These are phyloP conservation scores for Monosporozyma unispora DNA, from an alignment of 805 yeast species.

Conservation along the genomic window DNA sequence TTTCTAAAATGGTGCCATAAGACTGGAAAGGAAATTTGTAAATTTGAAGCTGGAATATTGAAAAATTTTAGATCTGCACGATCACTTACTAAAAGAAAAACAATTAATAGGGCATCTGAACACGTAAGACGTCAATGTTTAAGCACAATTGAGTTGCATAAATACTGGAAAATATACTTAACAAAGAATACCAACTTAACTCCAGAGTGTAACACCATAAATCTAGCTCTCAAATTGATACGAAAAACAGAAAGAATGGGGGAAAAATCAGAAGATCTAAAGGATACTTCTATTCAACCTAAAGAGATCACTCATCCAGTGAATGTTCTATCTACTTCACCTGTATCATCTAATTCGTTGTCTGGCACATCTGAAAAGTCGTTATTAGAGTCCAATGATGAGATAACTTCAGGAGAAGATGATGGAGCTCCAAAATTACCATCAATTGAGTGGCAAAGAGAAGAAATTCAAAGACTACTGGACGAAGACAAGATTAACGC, in stretches of 20 bases:
- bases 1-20: too few species aligned
- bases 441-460: constrained; percentile 12
- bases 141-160: not conserved
- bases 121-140: not conserved
- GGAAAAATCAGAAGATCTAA: not conserved
- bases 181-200: too few species aligned
- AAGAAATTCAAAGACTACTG: constrained; percentile 10
- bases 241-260: not conserved
- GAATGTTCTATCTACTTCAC: not conserved
- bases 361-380: not conserved
- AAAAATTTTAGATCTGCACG: not conserved
- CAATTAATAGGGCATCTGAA: not conserved
- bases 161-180: not conserved
- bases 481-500: constrained; percentile 9
- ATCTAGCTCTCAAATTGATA: not conserved
- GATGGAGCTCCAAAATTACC: not conserved
- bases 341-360: not conserved
- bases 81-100: not conserved
- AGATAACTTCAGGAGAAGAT: not conserved
- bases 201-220: too few species aligned
- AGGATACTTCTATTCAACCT: not conserved
- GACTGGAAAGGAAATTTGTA: not conserved
- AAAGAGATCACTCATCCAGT: not conserved
- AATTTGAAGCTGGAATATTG: not conserved
- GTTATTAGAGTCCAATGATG: not conserved